A percentile compares a stretch with the other conserved stretches of the same genome.
These are phyloP conservation scores for Pleurotus salmoneostramineus DNA, from an alignment of 768 basidiomycete genomes.

Conservation along the genomic window DNA sequence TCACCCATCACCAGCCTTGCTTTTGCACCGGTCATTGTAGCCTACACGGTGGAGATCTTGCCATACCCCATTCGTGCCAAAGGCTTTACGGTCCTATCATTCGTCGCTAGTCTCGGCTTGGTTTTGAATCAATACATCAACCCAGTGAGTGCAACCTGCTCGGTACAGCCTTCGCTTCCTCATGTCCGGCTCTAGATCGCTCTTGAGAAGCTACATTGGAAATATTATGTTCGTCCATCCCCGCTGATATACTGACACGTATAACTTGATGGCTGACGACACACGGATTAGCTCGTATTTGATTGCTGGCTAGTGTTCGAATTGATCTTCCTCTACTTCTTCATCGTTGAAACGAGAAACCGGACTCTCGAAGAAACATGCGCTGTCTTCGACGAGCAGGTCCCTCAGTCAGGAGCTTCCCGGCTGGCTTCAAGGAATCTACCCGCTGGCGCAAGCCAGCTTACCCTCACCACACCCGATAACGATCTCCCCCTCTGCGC, in stretches of 20 bases:
- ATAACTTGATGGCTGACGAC: background rate
- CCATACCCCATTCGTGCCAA: constrained; percentile 82
- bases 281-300: constrained; percentile 50
- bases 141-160: constrained; percentile 22
- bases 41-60: constrained; percentile 87
- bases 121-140: constrained; percentile 91
- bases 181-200: background rate
- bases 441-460: background rate
- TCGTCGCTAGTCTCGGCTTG: constrained; percentile 70
- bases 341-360: constrained; percentile 68
- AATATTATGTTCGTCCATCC: constrained; percentile 56
- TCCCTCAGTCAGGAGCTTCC: background rate
- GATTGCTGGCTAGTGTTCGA: constrained; percentile 68
- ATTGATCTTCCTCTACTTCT: constrained; percentile 61
- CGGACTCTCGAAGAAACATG: constrained; percentile 83
- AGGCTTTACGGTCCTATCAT: constrained; percentile 80
- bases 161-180: background rate
- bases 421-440: background rate
- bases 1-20: constrained; percentile 44
- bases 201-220: constrained; percentile 53
- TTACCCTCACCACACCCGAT: background rate
- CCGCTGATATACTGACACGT: background rate
- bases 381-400: constrained; percentile 57
- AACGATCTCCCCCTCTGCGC: background rate
- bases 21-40: constrained; percentile 82